These are phyloP conservation scores for Lunasporangiospora selenospora DNA, from an alignment of 192 early-diverging fungal species.

Conservation along the genomic window DNA sequence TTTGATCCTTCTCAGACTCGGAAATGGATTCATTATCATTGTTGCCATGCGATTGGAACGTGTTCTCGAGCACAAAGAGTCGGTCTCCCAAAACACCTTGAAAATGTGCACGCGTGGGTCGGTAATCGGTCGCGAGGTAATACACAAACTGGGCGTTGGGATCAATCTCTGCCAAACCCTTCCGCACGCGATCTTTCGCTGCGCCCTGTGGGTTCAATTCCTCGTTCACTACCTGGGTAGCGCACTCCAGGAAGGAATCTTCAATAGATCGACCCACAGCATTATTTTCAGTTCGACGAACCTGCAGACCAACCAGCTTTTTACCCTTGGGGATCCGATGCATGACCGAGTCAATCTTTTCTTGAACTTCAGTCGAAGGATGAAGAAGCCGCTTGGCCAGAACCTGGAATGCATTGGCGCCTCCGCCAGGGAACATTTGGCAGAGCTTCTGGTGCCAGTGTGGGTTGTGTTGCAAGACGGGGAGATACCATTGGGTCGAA, in stretches of 20 bases:
- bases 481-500: slow-evolving; percentile 43
- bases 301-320: slow-evolving; percentile 36
- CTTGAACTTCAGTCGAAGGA: slow-evolving; percentile 17
- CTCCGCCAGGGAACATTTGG: slow-evolving; percentile 37
- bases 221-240: slow-evolving; percentile 25
- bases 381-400: slow-evolving; percentile 17
- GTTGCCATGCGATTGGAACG: slow-evolving; percentile 8
- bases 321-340: slow-evolving; percentile 18
- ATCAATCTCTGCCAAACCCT: no score
- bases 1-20: neutral
- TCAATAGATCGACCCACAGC: slow-evolving; percentile 42
- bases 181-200: no score
- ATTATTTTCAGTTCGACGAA: slow-evolving; percentile 42
- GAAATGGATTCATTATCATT: neutral
- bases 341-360: slow-evolving; percentile 35
- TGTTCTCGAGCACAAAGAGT: slow-evolving; percentile 38
- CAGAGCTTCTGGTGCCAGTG: slow-evolving; percentile 19
- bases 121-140: slow-evolving; percentile 41
- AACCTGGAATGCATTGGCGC: slow-evolving; percentile 21
- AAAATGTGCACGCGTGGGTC: slow-evolving; percentile 37
- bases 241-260: slow-evolving; percentile 41
- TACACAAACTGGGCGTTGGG: slow-evolving; percentile 33
- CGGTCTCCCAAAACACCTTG: slow-evolving; percentile 24
- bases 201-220: no score
- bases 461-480: slow-evolving; percentile 38